Conservation (phyloP, 2,329 filamentous ascomycete species). For the Sclerotinia spermophila region DNA sequence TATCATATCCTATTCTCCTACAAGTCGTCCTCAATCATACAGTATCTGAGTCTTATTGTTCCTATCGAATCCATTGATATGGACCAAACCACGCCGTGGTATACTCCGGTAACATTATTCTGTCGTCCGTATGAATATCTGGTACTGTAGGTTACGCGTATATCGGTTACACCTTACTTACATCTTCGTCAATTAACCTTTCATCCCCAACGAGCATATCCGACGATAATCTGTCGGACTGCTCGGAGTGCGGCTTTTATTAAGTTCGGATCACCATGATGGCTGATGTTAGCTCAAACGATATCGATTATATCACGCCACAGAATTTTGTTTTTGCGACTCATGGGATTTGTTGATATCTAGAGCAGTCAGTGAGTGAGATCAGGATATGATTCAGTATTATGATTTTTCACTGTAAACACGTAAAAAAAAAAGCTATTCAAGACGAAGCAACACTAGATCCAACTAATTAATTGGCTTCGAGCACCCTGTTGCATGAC, state of each 20-base stretch:
- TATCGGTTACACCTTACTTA: neutral
- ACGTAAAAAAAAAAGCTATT: too few species aligned
- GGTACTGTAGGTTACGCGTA: neutral
- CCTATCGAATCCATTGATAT: neutral
- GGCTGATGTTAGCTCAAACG: neutral
- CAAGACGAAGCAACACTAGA: too few species aligned
- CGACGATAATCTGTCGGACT: neutral
- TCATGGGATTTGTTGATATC: too few species aligned
- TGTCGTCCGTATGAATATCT: neutral
- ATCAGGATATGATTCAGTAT: too few species aligned
- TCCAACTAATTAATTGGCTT: too few species aligned
- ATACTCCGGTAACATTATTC: neutral
- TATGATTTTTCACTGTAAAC: too few species aligned
- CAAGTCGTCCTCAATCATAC: neutral
- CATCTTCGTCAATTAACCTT: neutral
- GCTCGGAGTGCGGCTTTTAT: neutral
- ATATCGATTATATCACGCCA: neutral
- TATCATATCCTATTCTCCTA: neutral
- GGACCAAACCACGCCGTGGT: neutral
- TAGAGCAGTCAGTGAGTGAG: too few species aligned
- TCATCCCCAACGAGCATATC: neutral
- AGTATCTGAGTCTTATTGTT: neutral
- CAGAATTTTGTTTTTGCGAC: neutral
- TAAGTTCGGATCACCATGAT: neutral
- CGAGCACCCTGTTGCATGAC: too few species aligned